These are phyloP conservation scores for Pseudogymnoascus sp. DNA, from an alignment of 2,329 filamentous ascomycete species.

Conservation along the genomic window DNA sequence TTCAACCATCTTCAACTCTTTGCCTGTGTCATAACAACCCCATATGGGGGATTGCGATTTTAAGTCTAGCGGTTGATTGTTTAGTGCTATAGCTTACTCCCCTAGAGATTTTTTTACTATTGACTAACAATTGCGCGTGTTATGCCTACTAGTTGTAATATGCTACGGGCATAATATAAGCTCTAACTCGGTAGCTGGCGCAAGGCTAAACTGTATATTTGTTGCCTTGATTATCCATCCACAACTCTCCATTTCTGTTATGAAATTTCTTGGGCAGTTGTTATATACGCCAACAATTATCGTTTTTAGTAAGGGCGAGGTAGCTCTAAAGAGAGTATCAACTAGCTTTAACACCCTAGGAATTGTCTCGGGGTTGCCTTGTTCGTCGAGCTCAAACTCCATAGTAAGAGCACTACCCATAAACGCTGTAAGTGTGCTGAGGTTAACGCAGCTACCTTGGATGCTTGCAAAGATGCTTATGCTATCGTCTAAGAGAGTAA, in stretches of 20 bases:
- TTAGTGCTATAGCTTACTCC: too few species aligned
- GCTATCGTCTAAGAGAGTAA: constrained; percentile 13
- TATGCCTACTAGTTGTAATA: too few species aligned
- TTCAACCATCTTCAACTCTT: too few species aligned
- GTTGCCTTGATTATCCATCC: constrained; percentile 21
- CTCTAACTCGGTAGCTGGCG: too few species aligned
- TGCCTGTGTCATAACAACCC: too few species aligned
- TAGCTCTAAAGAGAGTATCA: constrained; percentile 20
- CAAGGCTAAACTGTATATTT: not conserved
- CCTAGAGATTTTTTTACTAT: too few species aligned
- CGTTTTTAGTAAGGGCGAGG: constrained; percentile 19
- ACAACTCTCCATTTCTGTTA: constrained; percentile 20
- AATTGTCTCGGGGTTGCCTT: constrained; percentile 13
- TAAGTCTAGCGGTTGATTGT: too few species aligned
- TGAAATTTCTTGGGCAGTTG: constrained; percentile 15
- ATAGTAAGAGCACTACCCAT: constrained; percentile 2
- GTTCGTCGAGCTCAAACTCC: constrained; percentile 8
- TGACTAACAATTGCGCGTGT: too few species aligned
- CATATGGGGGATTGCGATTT: too few species aligned
- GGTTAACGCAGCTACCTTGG: constrained; percentile 17
- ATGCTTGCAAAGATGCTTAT: constrained; percentile 16
- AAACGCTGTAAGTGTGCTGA: constrained; percentile 16
- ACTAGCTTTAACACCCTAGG: constrained; percentile 17
- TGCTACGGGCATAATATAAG: too few species aligned
- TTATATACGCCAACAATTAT: constrained; percentile 21